Evolutionary conservation across 1,284 basidiomycete genomes (phyloP), one percentile per base, ranked within the genome.

Genomic region (Puccinia novopanici): DNA sequence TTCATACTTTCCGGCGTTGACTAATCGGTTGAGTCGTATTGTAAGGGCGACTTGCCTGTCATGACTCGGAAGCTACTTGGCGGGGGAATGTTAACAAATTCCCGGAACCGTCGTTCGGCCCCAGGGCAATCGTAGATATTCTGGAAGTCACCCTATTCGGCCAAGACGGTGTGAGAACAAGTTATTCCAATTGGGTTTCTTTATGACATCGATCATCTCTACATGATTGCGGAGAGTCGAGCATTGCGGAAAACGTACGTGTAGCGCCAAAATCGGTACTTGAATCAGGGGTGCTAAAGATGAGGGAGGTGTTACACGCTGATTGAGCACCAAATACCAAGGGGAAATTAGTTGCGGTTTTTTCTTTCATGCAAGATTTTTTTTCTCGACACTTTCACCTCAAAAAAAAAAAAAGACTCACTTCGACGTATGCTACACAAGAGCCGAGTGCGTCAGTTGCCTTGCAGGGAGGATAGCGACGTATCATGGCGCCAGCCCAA

Each of bases 401-500:
- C 40, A 19, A 40, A 63, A 42, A 9, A 9, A 6, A 30, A 8
- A 37, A 15, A 19, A 37, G 61, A 50, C 50, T 57, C n/a, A 79
- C 76, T 40, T 79, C 76, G 1, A 68, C 65, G 42, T 71, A 79
- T 10, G 67, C 50, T 3, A 70, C 37, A 61, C 54, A 71, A 40
- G 63, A 55, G 34, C 67, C 67, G 24, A 79, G 57, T 19, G 67
- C 52, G 6, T 45, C 15, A 24, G 55, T 59, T 55, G 76, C 76
- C 57, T 79, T 70, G 54, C 52, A 71, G 70, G 76, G 76, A 48
- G 76, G 76, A 59, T 79, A 79, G 17, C 76, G 76, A 52, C 76
- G 65, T 24, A 79, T 59, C 52, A 79, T 22, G 15, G 54, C 76
- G 40, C 76, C 76, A 45, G 76, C 76, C 76, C 76, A 70, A 34